Evolutionary conservation across 306 rosid species (phyloP), one percentile per base, ranked within the genome.

Genomic region (Hippophae tibetana): DNA sequence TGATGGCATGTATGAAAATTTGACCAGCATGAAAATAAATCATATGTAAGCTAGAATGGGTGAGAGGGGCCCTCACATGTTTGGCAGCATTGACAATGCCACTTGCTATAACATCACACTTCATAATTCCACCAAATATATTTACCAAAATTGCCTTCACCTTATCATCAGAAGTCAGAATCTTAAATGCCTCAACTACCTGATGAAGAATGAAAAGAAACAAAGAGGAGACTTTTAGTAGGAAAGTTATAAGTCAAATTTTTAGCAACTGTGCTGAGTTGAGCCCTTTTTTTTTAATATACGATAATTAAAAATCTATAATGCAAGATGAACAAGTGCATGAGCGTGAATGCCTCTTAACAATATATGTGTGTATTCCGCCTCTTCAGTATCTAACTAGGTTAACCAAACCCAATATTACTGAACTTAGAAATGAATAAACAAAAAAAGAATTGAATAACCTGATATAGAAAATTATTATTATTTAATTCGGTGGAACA

Each of bases 21-120:
- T 43, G 49, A 66, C 55, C 56, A 54, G 45, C 53, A 40, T 14
- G 52, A 61, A 62, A 52, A 68, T 23, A 56, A 50, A 60, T 52
- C 9, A 18, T n/a, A 61, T 63, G 26, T 42, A 26, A 65, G 48
- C 25, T 46, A 47, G 56, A 42, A 62, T 60, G 31, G 45, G 38
- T 42, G 6, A 7, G 44, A 27, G 42, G 60, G 26, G 42, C 44
- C 61, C 78, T 76, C 70, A 92, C 99, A 81, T 54, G 86, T 69
- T 86, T 92, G 65, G 99, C 99, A 66, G 99, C 99, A 71, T 88
- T 92, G 66, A 92, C 99, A 61, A 92, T 92, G 72, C 99, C 99
- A 73, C 96, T 82, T 14, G 99, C 99, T 66, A 92, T 92, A 44
- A 92, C 72, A 71, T 92, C 97, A 78, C 99, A 92, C 79, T 92